Evolutionary conservation across 2,329 filamentous ascomycete genomes (phyloP), one percentile per base, ranked within the genome.

Genomic region (Xylariaceae sp.): DNA sequence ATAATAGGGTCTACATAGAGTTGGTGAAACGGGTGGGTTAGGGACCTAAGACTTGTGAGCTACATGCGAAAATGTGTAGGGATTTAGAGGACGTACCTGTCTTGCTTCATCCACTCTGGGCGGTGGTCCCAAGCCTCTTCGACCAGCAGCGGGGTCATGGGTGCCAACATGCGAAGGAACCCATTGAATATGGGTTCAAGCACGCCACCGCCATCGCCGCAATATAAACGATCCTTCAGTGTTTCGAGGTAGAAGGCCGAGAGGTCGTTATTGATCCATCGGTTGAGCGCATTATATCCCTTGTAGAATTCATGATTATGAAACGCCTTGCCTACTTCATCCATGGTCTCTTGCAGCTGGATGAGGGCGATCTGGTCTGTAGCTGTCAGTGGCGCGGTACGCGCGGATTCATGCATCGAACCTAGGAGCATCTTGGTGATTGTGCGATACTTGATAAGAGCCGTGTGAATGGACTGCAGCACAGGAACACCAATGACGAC

Each of bases 241-340:
- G 89, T 86, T 72, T 99, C 94, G 52, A 99, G 84, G 71, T 97
- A 99, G 71, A 97, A 96, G 0, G 93, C 88, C 0, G 92, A 97
- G 20, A 99, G 80, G 62, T 97, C 90, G 20, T 81, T 85, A 50
- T 86, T 85, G 54, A 96, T 81, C 86, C 92, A 97, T 58, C 84
- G 83, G 71, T 92, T 95, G 59, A 97, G 79, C 3, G 81, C 74
- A 54, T 79, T 84, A 5, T 92, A 77, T 10, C 82, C 92, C 71
- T 85, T 89, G 79, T 91, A 87, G 72, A 96, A 97, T 67, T 96
- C 90, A 67, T 90, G 88, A 21, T 82, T 82, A 29, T 81, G 73
- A 67, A 87, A 92, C 18, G 87, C 81, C 13, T 77, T 75, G 58
- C 82, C 81, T 0, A 93, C 89, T 40, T 85, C 79, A 7, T 72